Conservation (phyloP, 176 grass and related monocot species). For the Cenchrus fungigraminus region DNA sequence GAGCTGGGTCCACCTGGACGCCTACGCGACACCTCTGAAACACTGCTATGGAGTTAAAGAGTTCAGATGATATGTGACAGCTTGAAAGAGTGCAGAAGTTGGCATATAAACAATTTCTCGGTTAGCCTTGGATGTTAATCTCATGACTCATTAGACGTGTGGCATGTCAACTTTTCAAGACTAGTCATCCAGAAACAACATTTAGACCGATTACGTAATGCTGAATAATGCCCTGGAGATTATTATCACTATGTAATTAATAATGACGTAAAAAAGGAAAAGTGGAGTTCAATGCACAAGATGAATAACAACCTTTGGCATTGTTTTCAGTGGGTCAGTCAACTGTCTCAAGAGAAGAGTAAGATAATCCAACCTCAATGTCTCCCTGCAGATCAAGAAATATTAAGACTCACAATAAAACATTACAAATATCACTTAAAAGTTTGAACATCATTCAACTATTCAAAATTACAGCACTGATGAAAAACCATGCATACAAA, state of each 20-base stretch:
- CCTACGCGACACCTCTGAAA: too few species aligned
- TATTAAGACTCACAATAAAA: conserved; percentile 17
- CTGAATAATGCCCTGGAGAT: conserved; percentile 7
- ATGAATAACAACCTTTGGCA: conserved; percentile 69
- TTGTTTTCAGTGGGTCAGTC: conserved; percentile 68
- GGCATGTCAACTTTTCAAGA: conserved; percentile 15
- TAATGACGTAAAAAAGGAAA: conserved; percentile 18
- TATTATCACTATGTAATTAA: conserved; percentile 10
- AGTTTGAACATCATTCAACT: conserved; percentile 14
- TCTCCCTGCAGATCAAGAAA: conserved; percentile 61
- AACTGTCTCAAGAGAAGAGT: conserved; percentile 81
- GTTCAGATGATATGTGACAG: background rate
- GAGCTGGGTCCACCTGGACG: too few species aligned
- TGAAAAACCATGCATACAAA: background rate
- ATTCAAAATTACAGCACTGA: conserved; percentile 15
- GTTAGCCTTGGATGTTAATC: conserved; percentile 7
- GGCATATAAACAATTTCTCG: background rate
- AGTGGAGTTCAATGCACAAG: conserved; percentile 12
- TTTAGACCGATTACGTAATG: background rate
- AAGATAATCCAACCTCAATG: conserved; percentile 84
- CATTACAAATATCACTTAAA: background rate
- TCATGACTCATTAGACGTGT: too few species aligned
- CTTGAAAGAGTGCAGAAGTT: conserved; percentile 3
- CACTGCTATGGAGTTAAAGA: background rate
- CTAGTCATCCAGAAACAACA: background rate